Percentiles rank a stretch among this genome's conserved stretches.
Evolutionary conservation across 129 eudicot species (phyloP).

Genomic region (Flaveria ramosissima): DNA sequence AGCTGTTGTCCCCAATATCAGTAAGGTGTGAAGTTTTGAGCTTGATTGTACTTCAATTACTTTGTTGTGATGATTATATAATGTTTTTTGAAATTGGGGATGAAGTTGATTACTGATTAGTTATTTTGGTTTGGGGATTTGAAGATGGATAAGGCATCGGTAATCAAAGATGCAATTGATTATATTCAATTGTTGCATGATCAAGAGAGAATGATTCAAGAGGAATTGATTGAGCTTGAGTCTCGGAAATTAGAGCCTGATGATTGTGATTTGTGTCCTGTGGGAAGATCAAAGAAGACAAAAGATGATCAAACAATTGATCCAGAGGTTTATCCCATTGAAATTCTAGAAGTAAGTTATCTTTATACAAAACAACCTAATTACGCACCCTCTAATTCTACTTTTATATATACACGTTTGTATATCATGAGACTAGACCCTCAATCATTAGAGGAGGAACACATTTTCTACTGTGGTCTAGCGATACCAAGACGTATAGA

Average conservation of each 20-base stretch:
- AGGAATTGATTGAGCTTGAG: constrained; percentile 59
- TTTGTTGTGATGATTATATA: not conserved
- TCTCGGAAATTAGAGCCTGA: constrained; percentile 24
- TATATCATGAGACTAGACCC: too few relatives aligned
- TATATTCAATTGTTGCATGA: constrained; percentile 63
- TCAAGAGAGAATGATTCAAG: constrained; percentile 57
- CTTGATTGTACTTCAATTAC: not conserved
- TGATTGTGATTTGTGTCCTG: constrained; percentile 23
- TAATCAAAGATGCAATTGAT: constrained; percentile 75
- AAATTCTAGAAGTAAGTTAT: constrained; percentile 60
- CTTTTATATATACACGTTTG: too few relatives aligned
- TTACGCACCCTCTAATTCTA: too few relatives aligned
- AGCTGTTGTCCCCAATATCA: constrained; percentile 88
- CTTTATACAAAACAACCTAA: not conserved
- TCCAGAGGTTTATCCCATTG: constrained; percentile 51
- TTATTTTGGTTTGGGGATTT: not conserved
- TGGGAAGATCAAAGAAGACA: constrained; percentile 45
- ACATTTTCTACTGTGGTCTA: too few relatives aligned
- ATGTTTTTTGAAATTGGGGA: not conserved
- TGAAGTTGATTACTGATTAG: not conserved
- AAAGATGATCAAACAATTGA: constrained; percentile 31
- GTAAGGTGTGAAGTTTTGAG: constrained; percentile 48
- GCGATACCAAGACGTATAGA: too few relatives aligned
- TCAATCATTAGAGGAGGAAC: too few relatives aligned
- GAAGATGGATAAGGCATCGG: constrained; percentile 94